Evolutionary conservation across 78 protist genomes (phyloP), one percentile per base, ranked within the genome.

Genomic region (Dictyostelium capitatum): DNA sequence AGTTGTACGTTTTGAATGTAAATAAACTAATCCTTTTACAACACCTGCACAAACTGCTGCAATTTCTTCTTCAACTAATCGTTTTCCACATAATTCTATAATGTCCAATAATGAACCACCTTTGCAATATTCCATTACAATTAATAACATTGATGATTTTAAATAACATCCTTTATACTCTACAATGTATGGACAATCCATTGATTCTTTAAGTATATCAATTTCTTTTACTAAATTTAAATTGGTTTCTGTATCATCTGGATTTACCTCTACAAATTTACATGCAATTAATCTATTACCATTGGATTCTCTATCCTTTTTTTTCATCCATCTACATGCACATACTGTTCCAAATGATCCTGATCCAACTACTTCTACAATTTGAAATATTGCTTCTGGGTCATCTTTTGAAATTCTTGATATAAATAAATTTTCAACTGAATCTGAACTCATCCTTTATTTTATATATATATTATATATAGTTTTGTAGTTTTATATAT

Each of bases 41-140:
- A 90, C 89, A 65, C 91, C 95, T 5, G 95, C 95, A 53, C 95
- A 90, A 37, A 90, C 95, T 3, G 95, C 95, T 4, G 95, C 95
- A 12, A 90, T 90, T 53, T 90, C 95, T 6, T 80, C 95, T 25
- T 83, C 95, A 2, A 53, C 64, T 43, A 90, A 28, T 12, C 83
- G 41, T 46, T 83, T 90, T 30, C 64, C 47, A 51, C 91, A 80
- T 25, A 90, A 23, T 46, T 82, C 83, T 20, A 90, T 80, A 56
- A 79, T 77, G 57, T 90, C 91, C 56, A 82, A 53, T 2, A 85
- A 53, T 25, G 83, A 74, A 9, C 92, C 92, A 75, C 92, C 92
- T n/a, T 78, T 80, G 57, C 95, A 90, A 37, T 79, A 90, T 8
- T 90, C 95, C 95, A 90, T 90, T 25, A 90, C 95, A 3, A 90